Percentiles rank a stretch among this genome's conserved stretches.
phyloP scores from a whole-genome alignment of 176 grass and related monocot species.

The Thalia dealbata region DNA sequence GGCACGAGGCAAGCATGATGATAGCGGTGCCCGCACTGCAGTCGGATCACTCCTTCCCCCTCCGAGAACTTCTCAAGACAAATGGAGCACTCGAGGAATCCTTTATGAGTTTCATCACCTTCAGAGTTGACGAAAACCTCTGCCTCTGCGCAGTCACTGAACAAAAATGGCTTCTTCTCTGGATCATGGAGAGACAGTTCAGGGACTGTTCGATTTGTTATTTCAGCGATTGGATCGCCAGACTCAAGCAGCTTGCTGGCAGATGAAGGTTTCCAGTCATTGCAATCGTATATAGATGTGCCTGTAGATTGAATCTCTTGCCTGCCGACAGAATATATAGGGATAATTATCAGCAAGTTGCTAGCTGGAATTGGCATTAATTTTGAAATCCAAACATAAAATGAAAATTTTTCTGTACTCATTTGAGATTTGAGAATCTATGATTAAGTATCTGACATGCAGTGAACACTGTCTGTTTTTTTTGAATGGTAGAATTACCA shows the following conservation, averaged over 20 bases:
- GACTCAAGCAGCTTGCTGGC: not conserved
- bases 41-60: slow-evolving; percentile 4
- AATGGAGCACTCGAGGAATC: slow-evolving; percentile 4
- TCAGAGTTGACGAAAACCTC: not conserved
- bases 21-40: slow-evolving; percentile 9
- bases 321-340: not conserved
- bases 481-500: not conserved
- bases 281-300: not conserved
- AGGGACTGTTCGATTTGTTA: not conserved
- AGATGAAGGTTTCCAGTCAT: not conserved
- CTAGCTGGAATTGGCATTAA: not conserved
- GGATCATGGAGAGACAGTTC: not conserved
- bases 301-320: not conserved
- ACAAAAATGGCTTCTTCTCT: not conserved
- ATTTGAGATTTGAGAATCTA: not conserved
- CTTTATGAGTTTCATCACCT: not conserved
- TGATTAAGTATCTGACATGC: no score
- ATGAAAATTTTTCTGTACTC: no score
- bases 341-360: not conserved
- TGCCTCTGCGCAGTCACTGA: not conserved
- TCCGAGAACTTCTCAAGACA: slow-evolving; percentile 9
- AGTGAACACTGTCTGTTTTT: not conserved
- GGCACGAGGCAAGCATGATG: slow-evolving; percentile 3
- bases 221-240: not conserved
- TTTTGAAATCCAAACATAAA: not conserved